Base-by-base conservation (phyloP, 495 filamentous ascomycete species). In the Delitschia confertaspora region DNA sequence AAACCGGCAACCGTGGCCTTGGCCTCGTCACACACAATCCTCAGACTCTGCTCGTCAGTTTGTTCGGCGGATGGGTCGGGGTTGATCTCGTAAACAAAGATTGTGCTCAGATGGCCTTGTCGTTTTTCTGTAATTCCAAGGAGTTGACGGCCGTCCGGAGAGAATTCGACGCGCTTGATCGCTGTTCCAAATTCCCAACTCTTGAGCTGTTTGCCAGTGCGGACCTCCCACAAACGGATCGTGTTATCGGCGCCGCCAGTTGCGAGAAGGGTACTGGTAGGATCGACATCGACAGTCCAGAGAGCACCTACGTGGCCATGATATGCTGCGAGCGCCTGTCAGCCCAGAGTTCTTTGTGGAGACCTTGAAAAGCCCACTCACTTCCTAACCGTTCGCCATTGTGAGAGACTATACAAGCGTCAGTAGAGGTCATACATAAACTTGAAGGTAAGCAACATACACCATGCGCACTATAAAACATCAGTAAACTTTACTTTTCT, bases 251-350 rank as follows among this genome's bases (percentile, higher is more conserved):
- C 91, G 52, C 85, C 88, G 37, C 91, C 91, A 38, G 85, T 91
- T 45, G 89, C 91, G 60, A 96, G 83, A 58, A 96, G 75, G 49
- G 84, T 85, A 51, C 83, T 87, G 57, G 87, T 91, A 50, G 91
- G 88, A 72, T 95, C 87, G 52, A 96, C 83, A 59, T 96, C 93
- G 61, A 99, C 84, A 42, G 88, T 95, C 91, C 91, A 99, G 65
- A 99, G 80, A 48, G 91, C 93, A 65, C 91, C 91, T 61, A 89
- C 82, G 72, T 99, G 91, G 59, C 91, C 91, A 59, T 83, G 77
- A 68, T 99, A 99, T 49, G 89, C 93, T 60, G 89, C 89, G 40
- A 96, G 74, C n/a, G n/a, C 49, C 88, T n/a, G n/a, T n/a, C n/a
- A 41, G 11, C 9, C 13, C 14, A 9, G 4, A 2, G 13, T 8